A percentile compares a stretch with the other conserved stretches of the same genome.
Conservation (phyloP, 331 rosid genomes). For the Prunus yedoensis region DNA sequence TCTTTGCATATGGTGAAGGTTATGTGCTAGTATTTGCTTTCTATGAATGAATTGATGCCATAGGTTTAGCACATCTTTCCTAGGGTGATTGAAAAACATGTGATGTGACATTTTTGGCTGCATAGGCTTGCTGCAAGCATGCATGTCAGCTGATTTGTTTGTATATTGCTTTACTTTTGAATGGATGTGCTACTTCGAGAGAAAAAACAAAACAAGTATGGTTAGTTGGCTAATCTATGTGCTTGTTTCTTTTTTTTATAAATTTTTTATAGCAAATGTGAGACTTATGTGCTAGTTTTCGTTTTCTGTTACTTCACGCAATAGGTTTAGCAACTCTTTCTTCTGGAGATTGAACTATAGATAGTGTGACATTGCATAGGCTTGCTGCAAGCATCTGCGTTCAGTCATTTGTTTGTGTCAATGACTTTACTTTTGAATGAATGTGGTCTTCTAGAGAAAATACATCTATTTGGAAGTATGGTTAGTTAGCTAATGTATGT, state of each 20-base stretch:
- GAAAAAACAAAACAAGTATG: neutral
- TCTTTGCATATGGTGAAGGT: neutral
- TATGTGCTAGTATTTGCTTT: neutral
- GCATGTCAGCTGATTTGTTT: neutral
- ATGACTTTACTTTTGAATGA: slow-evolving; percentile 11
- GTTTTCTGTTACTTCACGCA: neutral
- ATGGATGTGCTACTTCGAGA: slow-evolving; percentile 14
- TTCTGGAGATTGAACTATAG: neutral
- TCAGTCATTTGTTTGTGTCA: neutral
- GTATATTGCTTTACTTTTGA: slow-evolving; percentile 10
- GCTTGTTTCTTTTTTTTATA: neutral
- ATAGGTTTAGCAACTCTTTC: neutral
- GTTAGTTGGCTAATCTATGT: neutral
- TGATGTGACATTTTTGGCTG: neutral
- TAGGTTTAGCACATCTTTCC: neutral
- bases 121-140: neutral
- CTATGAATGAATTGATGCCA: neutral
- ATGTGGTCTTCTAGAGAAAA: slow-evolving; percentile 14
- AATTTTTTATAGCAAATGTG: neutral
- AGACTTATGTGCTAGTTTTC: neutral
- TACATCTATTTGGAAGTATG: slow-evolving; percentile 10
- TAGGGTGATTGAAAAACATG: neutral
- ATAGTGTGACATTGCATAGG: neutral
- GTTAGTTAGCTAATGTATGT: slow-evolving; percentile 9
- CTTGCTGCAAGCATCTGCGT: neutral